Base-by-base conservation (phyloP, 78 protist species). In the Polysphondylium violaceum region DNA sequence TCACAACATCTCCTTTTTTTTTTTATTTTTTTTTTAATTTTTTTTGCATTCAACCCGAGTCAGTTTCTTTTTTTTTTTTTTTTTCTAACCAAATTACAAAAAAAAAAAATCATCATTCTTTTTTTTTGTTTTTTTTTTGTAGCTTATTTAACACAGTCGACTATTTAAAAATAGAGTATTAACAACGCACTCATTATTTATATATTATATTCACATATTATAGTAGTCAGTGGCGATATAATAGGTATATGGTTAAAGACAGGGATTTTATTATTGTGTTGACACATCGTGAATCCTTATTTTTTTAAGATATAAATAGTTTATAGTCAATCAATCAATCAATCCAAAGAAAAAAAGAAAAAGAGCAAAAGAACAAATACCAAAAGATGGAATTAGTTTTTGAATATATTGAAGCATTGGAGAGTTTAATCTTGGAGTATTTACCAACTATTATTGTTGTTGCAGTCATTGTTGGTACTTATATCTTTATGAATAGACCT, bases 401-500 rank as follows among this genome's bases (percentile, higher is more conserved):
- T 27, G 63, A 72, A 23, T 31, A 27, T 43, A 51, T 72, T 50
- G 63, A 72, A 50, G 44, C 50, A 16, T 58, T 83, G 0, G 91
- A 83, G 43, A 27, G 17, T 23, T 27, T 83, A 16, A 38, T 83
- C 36, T 40, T 44, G 2, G 91, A 83, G 41, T 51, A 83, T 83
- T 25, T 59, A 41, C 78, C 78, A 41, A 74, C 79, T 2, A 71
- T 83, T 21, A 69, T 83, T 19, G 64, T 83, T 27, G 79, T 83
- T 9, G 67, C 31, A 14, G 59, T 81, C 36, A 81, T 81, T 51
- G 89, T 81, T 27, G 76, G 89, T 36, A 81, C 89, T 19, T 81
- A 81, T 56, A 21, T 81, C 19, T 81, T 67, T 56, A 67, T 81
- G 89, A 81, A 81, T 29, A 64, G 74, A 67, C 89, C 89, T 19